Base-by-base conservation (phyloP, 495 filamentous ascomycete genomes). In the Ramalina intermedia region DNA sequence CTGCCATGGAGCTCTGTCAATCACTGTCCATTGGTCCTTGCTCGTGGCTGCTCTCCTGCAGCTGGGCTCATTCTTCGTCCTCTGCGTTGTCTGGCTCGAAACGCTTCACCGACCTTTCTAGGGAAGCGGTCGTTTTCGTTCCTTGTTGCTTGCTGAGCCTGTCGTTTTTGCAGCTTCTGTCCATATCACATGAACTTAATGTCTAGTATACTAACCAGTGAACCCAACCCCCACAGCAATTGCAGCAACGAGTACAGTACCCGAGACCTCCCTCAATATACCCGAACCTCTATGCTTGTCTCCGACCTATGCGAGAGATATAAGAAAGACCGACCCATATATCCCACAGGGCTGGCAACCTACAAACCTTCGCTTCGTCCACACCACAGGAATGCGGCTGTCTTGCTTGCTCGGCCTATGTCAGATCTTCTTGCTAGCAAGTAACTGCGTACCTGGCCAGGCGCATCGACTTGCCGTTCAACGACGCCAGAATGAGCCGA, bases 121-220 rank as follows among this genome's bases (percentile, higher is more conserved):
- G 12, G 12, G 29, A 33, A 33, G 8, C 23, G 12, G 29, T 33
- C 29, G 12, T 33, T 33, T 11, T 33, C 29, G 29, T 33, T 33
- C 12, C 29, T 33, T 33, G 29, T 13, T 33, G 7, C 29, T 9
- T 33, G 8, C 7, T 7, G 6, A 33, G 41, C 41, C 41, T 18
- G n/a, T 44, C 41, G 41, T 44, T 44, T 44, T 44, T 21, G 21
- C 27, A 14, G 6, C 41, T 44, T 18, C 17, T 24, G 41, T 12
- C 7, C 3, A 44, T 24, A 6, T 44, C 16, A 44, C 14, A 44
- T n/a, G n/a, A 44, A 21, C 41, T 44, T 44, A 44, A 44, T 44
- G 41, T 44, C 21, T 14, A 44, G 20, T 53, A 38, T 47, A 41
- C 38, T 51, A 51, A 46, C 20, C 53, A 53, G 46, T 46, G 35